Base-by-base conservation (phyloP, 139 green algal genomes). In the Coelastrella sp. region DNA sequence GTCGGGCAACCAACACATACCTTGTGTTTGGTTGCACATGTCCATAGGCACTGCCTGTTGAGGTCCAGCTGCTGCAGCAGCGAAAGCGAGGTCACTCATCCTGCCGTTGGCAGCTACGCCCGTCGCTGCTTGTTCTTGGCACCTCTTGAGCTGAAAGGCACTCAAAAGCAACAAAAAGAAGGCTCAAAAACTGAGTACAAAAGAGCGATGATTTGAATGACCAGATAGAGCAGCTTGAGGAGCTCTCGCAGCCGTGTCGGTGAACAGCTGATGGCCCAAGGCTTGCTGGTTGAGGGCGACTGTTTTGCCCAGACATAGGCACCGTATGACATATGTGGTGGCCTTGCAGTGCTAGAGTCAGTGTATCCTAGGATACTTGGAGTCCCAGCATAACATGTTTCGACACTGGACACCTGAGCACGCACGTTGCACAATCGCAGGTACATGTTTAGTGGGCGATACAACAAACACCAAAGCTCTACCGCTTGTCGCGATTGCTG, bases 51-150 rank as follows among this genome's bases (percentile, higher is more conserved):
- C 72, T 27, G 43, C n/a, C 41, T 80, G 25, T 11, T 80, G 13
- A n/a, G 50, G n/a, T 17, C 71, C 71, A 41, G 71, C 71, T 27
- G 71, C 41, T 63, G 71, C 71, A 37, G 71, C 71, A 32, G 71
- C 71, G 50, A 57, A 35, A 41, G 48, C 40, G 25, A 79, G 41
- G 71, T 79, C 71, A 34, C 71, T 79, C 71, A 79, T 79, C 11
- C 2, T 32, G 43, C 27, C 1, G 53, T 32, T 4, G 30, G 53
- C 53, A 64, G 53, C 53, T 21, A 19, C 7, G 53, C 17, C 30
- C 19, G 30, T 64, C n/a, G n/a, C n/a, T n/a, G n/a, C n/a, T n/a
- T n/a, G n/a, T n/a, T n/a, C n/a, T n/a, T n/a, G n/a, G n/a, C n/a
- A n/a, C n/a, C n/a, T n/a, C n/a, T n/a, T n/a, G n/a, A 57, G 11